These are phyloP conservation scores for Pochonia chlamydosporia DNA, from an alignment of 2,329 filamentous ascomycete species.

Conservation along the genomic window DNA sequence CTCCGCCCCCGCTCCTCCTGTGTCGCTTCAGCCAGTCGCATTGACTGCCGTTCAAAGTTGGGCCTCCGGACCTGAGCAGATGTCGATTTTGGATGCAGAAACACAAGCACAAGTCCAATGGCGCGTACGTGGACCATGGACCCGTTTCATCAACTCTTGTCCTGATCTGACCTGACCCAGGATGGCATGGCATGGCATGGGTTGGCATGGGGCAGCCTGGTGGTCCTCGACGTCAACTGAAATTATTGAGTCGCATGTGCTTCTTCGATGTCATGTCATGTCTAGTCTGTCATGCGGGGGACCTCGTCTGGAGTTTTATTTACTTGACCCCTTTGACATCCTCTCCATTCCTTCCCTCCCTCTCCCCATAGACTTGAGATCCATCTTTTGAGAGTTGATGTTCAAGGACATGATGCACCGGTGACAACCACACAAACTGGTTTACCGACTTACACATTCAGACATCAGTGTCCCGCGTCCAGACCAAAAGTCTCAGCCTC, in stretches of 20 bases:
- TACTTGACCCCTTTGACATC: constrained; percentile 2
- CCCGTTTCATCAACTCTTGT: not conserved
- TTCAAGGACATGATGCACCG: constrained; percentile 1
- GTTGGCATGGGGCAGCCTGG: not conserved
- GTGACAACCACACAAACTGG: not conserved
- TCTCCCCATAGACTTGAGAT: not conserved
- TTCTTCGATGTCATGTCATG: not conserved
- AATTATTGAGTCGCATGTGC: not conserved
- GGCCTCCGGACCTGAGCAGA: not conserved
- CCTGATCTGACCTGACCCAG: too few relatives aligned
- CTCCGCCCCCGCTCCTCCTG: constrained; percentile 20
- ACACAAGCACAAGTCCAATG: too few relatives aligned
- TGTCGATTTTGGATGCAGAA: too few relatives aligned
- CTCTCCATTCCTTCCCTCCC: not conserved
- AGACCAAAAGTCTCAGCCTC: not conserved
- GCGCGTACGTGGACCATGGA: too few relatives aligned
- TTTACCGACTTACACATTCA: not conserved
- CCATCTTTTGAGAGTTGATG: not conserved
- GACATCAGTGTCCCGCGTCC: not conserved
- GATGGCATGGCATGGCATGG: not conserved
- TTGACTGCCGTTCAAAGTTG: not conserved
- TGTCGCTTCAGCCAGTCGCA: constrained; percentile 5
- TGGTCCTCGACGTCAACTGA: constrained; percentile 1
- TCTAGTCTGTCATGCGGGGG: constrained; percentile 5
- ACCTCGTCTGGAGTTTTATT: not conserved